Evolutionary conservation across 768 basidiomycete genomes (phyloP), one percentile per base, ranked within the genome.

Genomic region (Lactarius trivialis): DNA sequence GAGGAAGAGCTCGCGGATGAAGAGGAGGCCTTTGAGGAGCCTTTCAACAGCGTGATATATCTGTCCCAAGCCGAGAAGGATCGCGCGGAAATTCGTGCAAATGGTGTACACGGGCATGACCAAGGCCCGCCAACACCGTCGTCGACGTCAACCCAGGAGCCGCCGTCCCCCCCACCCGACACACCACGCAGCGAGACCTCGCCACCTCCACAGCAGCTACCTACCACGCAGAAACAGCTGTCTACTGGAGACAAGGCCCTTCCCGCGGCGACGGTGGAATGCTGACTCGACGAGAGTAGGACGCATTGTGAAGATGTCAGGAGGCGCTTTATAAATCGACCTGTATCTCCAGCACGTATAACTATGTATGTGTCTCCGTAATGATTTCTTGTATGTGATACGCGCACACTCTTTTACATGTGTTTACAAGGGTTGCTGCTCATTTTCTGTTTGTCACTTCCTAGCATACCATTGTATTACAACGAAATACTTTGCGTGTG

Each of bases 231-330:
- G 30, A 73, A 75, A 60, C 87, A 87, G 68, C 73, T 84, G 45
- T 71, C 76, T 21, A 75, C 80, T 7, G 84, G 83, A 32, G 85
- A 87, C 65, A 78, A 75, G 58, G 79, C 79, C 32, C 76, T 79
- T 63, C 76, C 82, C 6, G 81, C 78, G 12, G 75, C 80, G n/a
- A 77, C 79, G 69, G 79, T 75, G 33, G 87, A 89, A 69, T 85
- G 85, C n/a, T 76, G 88, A 39, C 73, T 85, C 72, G 84, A 88
- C 69, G 73, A 76, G 60, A 86, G 82, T 70, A 86, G 74, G 81
- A 82, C 71, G 83, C 85, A 50, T 67, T 79, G 63, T 76, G 78
- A 70, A 70, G 68, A 67, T 78, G 68, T 55, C 28, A 19, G 21
- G 39, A 70, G 36, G 34, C 52, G n/a, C 32, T 58, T 56, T 53